Evolutionary conservation across 192 early-diverging fungal genomes (phyloP).

Genomic region (Diversispora epigaea): DNA sequence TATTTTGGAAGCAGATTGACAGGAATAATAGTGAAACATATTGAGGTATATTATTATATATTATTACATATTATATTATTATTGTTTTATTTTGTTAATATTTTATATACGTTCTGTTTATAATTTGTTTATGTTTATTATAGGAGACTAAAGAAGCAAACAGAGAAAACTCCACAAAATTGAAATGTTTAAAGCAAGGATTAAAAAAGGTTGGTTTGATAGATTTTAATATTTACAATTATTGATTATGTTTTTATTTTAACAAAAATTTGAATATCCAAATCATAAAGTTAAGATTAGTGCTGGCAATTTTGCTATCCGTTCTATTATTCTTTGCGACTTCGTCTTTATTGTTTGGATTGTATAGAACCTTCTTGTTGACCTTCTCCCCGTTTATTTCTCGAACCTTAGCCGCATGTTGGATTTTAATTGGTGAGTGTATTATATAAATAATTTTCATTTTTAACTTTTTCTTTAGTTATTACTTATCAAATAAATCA

Average conservation of each 20-base stretch:
- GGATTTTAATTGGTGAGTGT: slow-evolving; percentile 3
- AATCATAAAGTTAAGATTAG: background rate
- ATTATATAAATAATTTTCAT: background rate
- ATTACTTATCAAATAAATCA: background rate
- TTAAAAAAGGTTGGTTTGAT: slow-evolving; percentile 4
- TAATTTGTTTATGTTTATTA: too few relatives aligned
- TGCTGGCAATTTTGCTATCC: background rate
- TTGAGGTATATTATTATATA: background rate
- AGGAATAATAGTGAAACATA: background rate
- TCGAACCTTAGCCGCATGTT: background rate
- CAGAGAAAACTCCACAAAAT: background rate
- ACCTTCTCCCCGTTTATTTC: background rate
- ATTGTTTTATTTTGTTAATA: background rate
- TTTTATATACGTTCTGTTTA: too few relatives aligned
- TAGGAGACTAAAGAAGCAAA: slow-evolving; percentile 6
- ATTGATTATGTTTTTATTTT: background rate
- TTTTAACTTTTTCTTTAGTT: too few relatives aligned
- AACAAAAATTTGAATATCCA: background rate
- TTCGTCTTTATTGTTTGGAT: background rate
- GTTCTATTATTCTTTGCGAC: slow-evolving; percentile 1
- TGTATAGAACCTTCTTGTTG: background rate
- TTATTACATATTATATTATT: background rate
- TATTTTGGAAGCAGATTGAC: slow-evolving; percentile 22
- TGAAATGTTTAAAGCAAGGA: background rate
- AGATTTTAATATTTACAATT: background rate